Base-by-base conservation (phyloP, 192 early-diverging fungal genomes). In the Coemansia furcata region DNA sequence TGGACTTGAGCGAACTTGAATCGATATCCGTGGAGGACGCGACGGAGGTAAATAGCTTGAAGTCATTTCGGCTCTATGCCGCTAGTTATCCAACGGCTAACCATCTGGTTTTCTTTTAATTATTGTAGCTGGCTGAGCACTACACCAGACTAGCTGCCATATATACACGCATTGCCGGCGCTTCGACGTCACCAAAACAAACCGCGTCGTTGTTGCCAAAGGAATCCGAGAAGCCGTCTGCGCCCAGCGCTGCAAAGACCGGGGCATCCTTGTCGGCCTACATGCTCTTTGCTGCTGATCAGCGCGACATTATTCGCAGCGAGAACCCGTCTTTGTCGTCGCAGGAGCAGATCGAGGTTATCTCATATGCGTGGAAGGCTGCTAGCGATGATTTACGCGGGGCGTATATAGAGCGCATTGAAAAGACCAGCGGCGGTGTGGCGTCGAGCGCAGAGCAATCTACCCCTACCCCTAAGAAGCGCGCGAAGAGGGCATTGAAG, bases 1-100 rank as follows among this genome's bases (percentile, higher is more conserved):
- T 52, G 49, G 49, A 52, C 30, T 30, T 52, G 5, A 52, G 49
- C 11, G 49, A 12, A 14, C 23, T 52, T 52, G 49, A 52, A 14
- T 52, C 49, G 49, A 52, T 52, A 52, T 52, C 49, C 49, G 49
- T 52, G 49, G 49, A 52, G 49, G 49, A 52, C 49, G 49, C 49
- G 9, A 14, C 49, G 4, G 49, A 52, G 49, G 49, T 30, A 30
- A 52, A 4, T 52, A 9, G 4, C n/a, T 21, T 21, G 44, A n/a
- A 47, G 9, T 19, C 9, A 21, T 19, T 8, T 47, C 4, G 44
- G 3, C 44, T 19, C 4, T 19, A 47, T 9, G 7, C 17, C 44
- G 4, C 44, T 21, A 21, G 19, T 47, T 3, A 19, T 8, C 44
- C 19, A 21, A 9, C 21, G 21, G 19, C 8, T 47, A 47, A 47